These are phyloP conservation scores for Camelina laxa DNA, from an alignment of 345 rosid species.

Conservation along the genomic window DNA sequence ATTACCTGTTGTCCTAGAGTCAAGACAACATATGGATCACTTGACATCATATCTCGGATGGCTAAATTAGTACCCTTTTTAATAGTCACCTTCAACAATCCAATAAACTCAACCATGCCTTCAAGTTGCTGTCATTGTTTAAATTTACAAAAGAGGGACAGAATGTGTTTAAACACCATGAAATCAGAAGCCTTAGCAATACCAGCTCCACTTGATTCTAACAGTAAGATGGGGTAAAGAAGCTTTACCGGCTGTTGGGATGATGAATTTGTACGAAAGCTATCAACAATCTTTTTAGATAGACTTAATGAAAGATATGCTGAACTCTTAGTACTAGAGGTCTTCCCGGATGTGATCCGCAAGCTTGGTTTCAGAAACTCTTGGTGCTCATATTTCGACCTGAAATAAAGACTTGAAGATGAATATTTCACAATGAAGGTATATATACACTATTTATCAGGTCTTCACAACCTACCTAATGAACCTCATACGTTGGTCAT, in stretches of 20 bases:
- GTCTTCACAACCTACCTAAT: slow-evolving; percentile 59
- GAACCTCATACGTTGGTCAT: slow-evolving; percentile 74
- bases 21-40: slow-evolving; percentile 92
- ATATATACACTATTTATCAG: neutral
- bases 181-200: neutral
- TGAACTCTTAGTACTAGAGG: slow-evolving; percentile 36
- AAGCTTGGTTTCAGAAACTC: slow-evolving; percentile 92
- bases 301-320: slow-evolving; percentile 57
- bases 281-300: slow-evolving; percentile 68
- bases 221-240: neutral
- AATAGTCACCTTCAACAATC: slow-evolving; percentile 76
- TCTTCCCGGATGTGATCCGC: slow-evolving; percentile 65
- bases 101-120: slow-evolving; percentile 89
- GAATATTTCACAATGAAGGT: neutral
- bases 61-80: slow-evolving; percentile 80
- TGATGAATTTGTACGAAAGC: slow-evolving; percentile 64
- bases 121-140: slow-evolving; percentile 56
- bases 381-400: slow-evolving; percentile 96
- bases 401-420: slow-evolving; percentile 41
- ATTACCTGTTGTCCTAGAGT: slow-evolving; percentile 85
- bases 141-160: slow-evolving; percentile 14
- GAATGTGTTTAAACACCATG: slow-evolving; percentile 18
- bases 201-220: neutral
- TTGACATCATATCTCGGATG: slow-evolving; percentile 89
- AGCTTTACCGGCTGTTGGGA: slow-evolving; percentile 54